Conservation (phyloP, 164 flowering plant genomes). For the Chimonanthus praecox region DNA sequence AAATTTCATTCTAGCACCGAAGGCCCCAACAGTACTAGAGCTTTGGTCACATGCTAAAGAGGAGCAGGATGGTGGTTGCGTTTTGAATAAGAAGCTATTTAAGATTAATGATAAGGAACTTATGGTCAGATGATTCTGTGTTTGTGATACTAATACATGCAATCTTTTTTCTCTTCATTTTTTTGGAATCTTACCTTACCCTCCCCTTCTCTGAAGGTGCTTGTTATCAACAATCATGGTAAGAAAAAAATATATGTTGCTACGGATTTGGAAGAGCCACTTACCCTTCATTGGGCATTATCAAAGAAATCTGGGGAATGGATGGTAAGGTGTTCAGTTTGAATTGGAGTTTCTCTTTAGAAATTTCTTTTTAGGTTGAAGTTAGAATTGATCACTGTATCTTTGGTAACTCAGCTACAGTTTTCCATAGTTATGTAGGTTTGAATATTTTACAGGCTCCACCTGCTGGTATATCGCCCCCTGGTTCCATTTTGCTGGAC, state of each 20-base stretch:
- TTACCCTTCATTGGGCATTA: constrained; percentile 88
- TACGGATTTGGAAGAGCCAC: constrained; percentile 63
- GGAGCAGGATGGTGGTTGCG: constrained; percentile 43
- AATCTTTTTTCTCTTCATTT: neutral
- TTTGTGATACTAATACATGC: neutral
- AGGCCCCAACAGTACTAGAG: constrained; percentile 48
- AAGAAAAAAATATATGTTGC: constrained; percentile 64
- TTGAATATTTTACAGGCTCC: constrained; percentile 55
- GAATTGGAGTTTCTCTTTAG: neutral
- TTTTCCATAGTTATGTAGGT: neutral
- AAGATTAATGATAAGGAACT: constrained; percentile 60
- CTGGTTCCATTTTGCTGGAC: constrained; percentile 50
- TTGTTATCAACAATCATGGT: constrained; percentile 54
- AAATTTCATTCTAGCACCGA: constrained; percentile 22
- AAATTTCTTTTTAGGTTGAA: neutral
- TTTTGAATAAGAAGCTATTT: constrained; percentile 48
- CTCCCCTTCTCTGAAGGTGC: constrained; percentile 42
- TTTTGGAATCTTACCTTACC: neutral
- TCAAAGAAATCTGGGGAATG: constrained; percentile 74
- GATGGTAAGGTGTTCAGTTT: constrained; percentile 48
- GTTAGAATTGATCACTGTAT: neutral
- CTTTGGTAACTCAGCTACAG: neutral
- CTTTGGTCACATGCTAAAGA: constrained; percentile 53
- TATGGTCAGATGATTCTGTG: constrained; percentile 49
- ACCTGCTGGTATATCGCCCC: constrained; percentile 53